phyloP scores from a whole-genome alignment of 225 moss, liverwort and hornwort species.

The Pseudoscleropodium purum region DNA sequence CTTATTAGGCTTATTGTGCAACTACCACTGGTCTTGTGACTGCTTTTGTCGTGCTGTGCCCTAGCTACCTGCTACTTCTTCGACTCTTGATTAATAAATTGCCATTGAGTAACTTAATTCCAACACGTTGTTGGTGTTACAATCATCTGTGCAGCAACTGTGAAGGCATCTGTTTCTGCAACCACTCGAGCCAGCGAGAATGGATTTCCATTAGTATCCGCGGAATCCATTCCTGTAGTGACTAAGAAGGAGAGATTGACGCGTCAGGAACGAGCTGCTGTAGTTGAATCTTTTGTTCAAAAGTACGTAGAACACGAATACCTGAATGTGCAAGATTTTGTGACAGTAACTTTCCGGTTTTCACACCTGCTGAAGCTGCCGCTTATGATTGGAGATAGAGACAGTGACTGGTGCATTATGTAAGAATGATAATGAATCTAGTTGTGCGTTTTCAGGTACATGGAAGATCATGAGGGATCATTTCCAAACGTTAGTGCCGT shows the following conservation, averaged over 20 bases:
- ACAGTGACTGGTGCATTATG: neutral
- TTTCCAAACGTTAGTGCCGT: conserved; percentile 42
- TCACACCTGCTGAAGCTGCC: neutral
- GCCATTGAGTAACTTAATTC: neutral
- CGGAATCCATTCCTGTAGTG: conserved; percentile 9
- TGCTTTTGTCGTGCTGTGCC: neutral
- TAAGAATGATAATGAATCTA: neutral
- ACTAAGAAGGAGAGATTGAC: conserved; percentile 38
- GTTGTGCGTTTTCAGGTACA: conserved; percentile 19
- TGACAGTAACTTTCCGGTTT: neutral
- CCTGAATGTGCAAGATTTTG: neutral
- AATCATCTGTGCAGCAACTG: conserved; percentile 18
- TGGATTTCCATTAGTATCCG: conserved; percentile 19
- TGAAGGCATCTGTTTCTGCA: conserved; percentile 2
- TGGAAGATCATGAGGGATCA: conserved; percentile 32
- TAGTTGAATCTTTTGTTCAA: conserved; percentile 41
- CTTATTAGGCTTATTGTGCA: neutral
- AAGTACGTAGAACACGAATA: conserved; percentile 7
- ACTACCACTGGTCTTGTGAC: neutral
- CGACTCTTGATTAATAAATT: neutral
- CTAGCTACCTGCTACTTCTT: neutral
- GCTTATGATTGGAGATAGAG: neutral
- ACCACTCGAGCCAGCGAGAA: conserved; percentile 11
- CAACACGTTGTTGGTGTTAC: neutral
- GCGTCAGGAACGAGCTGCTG: conserved; percentile 42